Evolutionary conservation across 2,329 filamentous ascomycete genomes (phyloP).

Genomic region (Penicillium sp.): DNA sequence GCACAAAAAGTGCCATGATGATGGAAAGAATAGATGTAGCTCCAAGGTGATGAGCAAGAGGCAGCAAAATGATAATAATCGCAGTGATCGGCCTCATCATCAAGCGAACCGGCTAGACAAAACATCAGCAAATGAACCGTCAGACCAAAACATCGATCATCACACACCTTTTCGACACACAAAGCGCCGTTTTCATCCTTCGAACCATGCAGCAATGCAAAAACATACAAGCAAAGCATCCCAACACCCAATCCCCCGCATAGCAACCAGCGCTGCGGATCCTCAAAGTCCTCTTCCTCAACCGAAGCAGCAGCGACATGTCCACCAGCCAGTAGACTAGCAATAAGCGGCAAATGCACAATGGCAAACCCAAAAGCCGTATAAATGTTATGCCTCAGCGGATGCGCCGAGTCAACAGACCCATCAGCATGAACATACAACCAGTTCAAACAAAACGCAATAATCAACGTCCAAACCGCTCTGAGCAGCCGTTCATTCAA

Average conservation of each 20-base stretch:
- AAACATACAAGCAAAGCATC: constrained; percentile 42
- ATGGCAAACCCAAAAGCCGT: constrained; percentile 49
- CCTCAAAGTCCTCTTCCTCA: constrained; percentile 40
- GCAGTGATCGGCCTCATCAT: constrained; percentile 35
- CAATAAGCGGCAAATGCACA: constrained; percentile 48
- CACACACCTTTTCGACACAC: constrained; percentile 32
- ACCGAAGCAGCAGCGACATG: constrained; percentile 48
- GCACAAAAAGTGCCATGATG: constrained; percentile 46
- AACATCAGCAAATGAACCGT: background rate
- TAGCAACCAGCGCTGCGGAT: constrained; percentile 49
- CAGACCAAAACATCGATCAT: no score
- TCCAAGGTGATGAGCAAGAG: constrained; percentile 30
- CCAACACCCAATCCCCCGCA: constrained; percentile 49
- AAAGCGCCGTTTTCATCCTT: constrained; percentile 35
- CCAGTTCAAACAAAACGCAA: constrained; percentile 54
- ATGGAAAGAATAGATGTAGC: constrained; percentile 43
- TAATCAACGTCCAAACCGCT: constrained; percentile 51
- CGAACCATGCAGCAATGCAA: constrained; percentile 43
- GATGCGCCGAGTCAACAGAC: constrained; percentile 45
- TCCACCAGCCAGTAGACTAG: constrained; percentile 49
- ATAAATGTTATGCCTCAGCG: constrained; percentile 46
- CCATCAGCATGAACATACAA: constrained; percentile 52
- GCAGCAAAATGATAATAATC: constrained; percentile 39
- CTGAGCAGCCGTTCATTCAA: constrained; percentile 46
- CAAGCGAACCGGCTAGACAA: constrained; percentile 16